Percentiles rank a stretch among this genome's conserved stretches.
phyloP scores from a whole-genome alignment of 257 asterid species.

The Solanum tarapatanum region DNA sequence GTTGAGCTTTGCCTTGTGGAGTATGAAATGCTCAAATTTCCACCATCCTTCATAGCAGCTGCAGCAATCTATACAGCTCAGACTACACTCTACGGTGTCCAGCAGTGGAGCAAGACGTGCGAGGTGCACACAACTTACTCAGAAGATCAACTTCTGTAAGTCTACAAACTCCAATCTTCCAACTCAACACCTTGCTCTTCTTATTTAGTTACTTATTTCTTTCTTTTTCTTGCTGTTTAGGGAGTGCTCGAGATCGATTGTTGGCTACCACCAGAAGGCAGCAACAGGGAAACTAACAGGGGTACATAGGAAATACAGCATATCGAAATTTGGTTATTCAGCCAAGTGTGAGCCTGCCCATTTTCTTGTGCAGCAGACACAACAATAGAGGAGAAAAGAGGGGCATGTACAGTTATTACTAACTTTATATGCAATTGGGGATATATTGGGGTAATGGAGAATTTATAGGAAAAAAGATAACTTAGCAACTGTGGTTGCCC shows the following conservation, averaged over 20 bases:
- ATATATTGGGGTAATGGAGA: not conserved
- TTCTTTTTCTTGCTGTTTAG: conserved; percentile 11
- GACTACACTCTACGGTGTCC: conserved; percentile 44
- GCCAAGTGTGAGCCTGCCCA: conserved; percentile 65
- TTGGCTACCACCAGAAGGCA: conserved; percentile 51
- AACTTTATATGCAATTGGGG: conserved; percentile 31
- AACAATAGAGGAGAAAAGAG: conserved; percentile 11
- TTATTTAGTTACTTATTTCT: not conserved
- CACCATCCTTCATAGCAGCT: conserved; percentile 75
- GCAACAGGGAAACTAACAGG: conserved; percentile 66
- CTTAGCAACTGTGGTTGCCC: conserved; percentile 52
- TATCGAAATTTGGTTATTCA: conserved; percentile 57
- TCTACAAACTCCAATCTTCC: not conserved
- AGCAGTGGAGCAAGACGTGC: conserved; percentile 77
- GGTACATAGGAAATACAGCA: conserved; percentile 67
- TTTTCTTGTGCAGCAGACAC: conserved; percentile 46
- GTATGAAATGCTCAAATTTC: conserved; percentile 67
- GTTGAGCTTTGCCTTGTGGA: conserved; percentile 84
- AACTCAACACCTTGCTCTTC: not conserved
- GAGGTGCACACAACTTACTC: conserved; percentile 68
- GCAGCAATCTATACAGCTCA: conserved; percentile 75
- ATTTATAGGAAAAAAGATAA: conserved; percentile 7
- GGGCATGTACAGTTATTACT: conserved; percentile 42
- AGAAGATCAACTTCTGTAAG: conserved; percentile 67
- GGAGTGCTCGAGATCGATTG: conserved; percentile 52